A percentile compares a stretch with the other conserved stretches of the same genome.
phyloP scores from a whole-genome alignment of 805 yeast genomes.

The Saccharomyces kudriavzevii region DNA sequence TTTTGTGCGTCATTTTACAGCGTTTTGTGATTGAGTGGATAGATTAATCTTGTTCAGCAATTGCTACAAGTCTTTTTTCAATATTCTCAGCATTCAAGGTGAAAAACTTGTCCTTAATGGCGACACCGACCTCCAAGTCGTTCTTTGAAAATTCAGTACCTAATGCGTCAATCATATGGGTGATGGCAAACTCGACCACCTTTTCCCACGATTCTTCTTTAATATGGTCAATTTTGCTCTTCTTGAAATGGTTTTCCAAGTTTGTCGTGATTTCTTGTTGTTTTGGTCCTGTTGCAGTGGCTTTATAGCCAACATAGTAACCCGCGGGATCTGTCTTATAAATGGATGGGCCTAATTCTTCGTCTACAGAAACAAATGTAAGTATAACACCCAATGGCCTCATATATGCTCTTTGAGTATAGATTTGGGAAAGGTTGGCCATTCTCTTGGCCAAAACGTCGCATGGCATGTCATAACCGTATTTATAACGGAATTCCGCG shows the following conservation, averaged over 20 bases:
- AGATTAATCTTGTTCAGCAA: constrained; percentile 89
- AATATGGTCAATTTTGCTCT: constrained; percentile 31
- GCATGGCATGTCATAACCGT: constrained; percentile 95
- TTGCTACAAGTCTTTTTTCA: constrained; percentile 86
- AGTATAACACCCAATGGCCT: constrained; percentile 93
- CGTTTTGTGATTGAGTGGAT: neutral
- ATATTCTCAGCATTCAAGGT: constrained; percentile 76
- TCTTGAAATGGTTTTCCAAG: constrained; percentile 83
- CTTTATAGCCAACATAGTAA: constrained; percentile 81
- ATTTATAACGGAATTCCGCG: constrained; percentile 86
- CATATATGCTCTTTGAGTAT: constrained; percentile 97
- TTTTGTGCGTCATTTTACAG: neutral
- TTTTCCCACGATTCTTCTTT: constrained; percentile 72
- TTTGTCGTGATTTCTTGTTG: constrained; percentile 91
- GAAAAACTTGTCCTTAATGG: constrained; percentile 62
- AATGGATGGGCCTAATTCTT: constrained; percentile 80
- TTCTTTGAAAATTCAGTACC: constrained; percentile 91
- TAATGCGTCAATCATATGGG: constrained; percentile 74
- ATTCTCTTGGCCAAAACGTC: constrained; percentile 87
- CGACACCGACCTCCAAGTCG: constrained; percentile 90
- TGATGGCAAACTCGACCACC: constrained; percentile 83
- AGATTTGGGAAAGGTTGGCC: constrained; percentile 92
- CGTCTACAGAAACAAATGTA: constrained; percentile 82
- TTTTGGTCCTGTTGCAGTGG: constrained; percentile 93
- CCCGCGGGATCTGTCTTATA: constrained; percentile 98